phyloP scores from a whole-genome alignment of 2,329 filamentous ascomycete genomes.

The Coniochaeta hoffmannii region DNA sequence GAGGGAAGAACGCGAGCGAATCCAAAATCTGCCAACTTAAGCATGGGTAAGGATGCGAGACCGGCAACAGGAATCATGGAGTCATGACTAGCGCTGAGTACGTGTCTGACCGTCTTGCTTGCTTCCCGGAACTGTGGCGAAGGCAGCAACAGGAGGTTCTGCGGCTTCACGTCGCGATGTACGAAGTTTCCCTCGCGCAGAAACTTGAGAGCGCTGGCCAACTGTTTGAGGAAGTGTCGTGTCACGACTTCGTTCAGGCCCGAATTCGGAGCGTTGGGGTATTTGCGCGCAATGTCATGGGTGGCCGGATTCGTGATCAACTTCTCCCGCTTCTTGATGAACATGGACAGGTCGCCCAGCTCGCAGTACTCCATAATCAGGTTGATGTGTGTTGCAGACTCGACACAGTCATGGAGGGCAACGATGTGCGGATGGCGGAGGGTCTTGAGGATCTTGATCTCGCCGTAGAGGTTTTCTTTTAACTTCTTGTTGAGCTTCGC shows the following conservation, averaged over 20 bases:
- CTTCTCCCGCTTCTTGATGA: slow-evolving; percentile 89
- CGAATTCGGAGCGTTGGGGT: slow-evolving; percentile 73
- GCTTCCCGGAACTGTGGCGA: slow-evolving; percentile 63
- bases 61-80: slow-evolving; percentile 77
- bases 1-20: slow-evolving; percentile 88
- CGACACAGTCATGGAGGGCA: slow-evolving; percentile 87
- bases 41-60: slow-evolving; percentile 79
- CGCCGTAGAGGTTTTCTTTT: slow-evolving; percentile 89
- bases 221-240: slow-evolving; percentile 91
- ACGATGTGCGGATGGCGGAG: slow-evolving; percentile 96
- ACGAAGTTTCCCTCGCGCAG: slow-evolving; percentile 79
- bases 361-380: slow-evolving; percentile 99
- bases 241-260: slow-evolving; percentile 96
- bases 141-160: slow-evolving; percentile 87
- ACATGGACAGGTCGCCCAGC: slow-evolving; percentile 85
- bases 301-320: slow-evolving; percentile 74
- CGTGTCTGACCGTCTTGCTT: slow-evolving; percentile 55
- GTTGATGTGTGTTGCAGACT: slow-evolving; percentile 83
- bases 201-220: slow-evolving; percentile 86
- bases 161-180: slow-evolving; percentile 94
- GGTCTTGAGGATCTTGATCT: slow-evolving; percentile 91
- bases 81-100: slow-evolving; percentile 70
- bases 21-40: slow-evolving; percentile 98
- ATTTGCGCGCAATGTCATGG: slow-evolving; percentile 85
- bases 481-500: slow-evolving; percentile 90